Percentiles rank a stretch among this genome's conserved stretches.
Conservation (phyloP, 2,329 filamentous ascomycete genomes). For the Herpotrichia juniperi region DNA sequence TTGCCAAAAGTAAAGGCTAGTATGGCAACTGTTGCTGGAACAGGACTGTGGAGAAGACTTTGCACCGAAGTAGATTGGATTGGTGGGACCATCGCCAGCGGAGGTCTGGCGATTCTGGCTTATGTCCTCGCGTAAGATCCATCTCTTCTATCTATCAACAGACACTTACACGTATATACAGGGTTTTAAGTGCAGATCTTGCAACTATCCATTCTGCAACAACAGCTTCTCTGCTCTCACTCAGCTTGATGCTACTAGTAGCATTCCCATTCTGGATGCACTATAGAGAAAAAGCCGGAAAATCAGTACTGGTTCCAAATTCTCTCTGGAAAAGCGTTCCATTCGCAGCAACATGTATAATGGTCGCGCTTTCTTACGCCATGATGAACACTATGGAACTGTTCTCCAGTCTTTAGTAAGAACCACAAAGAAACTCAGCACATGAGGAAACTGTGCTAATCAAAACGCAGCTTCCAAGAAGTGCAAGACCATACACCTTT, state of each 20-base stretch:
- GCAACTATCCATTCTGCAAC: slow-evolving; percentile 22
- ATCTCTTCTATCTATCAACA: not conserved
- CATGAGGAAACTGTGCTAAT: no score
- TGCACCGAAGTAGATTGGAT: slow-evolving; percentile 35
- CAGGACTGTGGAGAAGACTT: slow-evolving; percentile 15
- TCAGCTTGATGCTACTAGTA: slow-evolving; percentile 29
- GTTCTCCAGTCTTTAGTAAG: slow-evolving; percentile 53
- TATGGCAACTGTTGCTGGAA: not conserved
- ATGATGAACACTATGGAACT: slow-evolving; percentile 47
- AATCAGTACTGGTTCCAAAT: slow-evolving; percentile 35
- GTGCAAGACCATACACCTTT: slow-evolving; percentile 41
- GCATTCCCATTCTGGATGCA: slow-evolving; percentile 42
- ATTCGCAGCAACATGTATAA: slow-evolving; percentile 63
- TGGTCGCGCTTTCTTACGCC: slow-evolving; percentile 42
- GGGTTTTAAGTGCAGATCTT: slow-evolving; percentile 5
- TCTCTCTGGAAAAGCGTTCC: slow-evolving; percentile 60
- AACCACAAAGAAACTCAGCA: no score
- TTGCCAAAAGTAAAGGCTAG: slow-evolving; percentile 25
- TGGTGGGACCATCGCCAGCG: slow-evolving; percentile 31
- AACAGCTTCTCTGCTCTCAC: slow-evolving; percentile 26
- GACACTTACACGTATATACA: not conserved
- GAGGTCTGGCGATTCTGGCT: slow-evolving; percentile 32
- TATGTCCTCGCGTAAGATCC: slow-evolving; percentile 18
- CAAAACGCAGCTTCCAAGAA: slow-evolving; percentile 49
- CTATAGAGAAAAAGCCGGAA: slow-evolving; percentile 20